These are phyloP conservation scores for Tricholoma hemisulphureum DNA, from an alignment of 768 basidiomycete genomes.

Conservation along the genomic window DNA sequence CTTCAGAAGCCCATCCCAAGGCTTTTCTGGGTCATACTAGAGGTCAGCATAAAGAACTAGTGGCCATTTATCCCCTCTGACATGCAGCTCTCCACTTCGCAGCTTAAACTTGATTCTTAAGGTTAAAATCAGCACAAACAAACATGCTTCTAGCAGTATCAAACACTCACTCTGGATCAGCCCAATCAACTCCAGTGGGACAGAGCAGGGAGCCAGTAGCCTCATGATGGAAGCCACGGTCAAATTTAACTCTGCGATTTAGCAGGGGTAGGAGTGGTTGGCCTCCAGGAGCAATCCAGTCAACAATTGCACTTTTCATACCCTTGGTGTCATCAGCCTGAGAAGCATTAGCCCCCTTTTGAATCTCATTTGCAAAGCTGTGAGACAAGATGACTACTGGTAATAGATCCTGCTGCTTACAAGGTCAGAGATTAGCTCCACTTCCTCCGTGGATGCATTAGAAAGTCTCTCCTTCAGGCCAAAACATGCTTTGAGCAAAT, in stretches of 20 bases:
- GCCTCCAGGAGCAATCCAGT: neutral
- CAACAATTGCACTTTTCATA: neutral
- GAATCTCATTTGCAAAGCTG: neutral
- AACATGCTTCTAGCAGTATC: neutral
- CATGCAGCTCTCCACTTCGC: slow-evolving; percentile 10
- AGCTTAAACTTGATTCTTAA: slow-evolving; percentile 9
- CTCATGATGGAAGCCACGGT: slow-evolving; percentile 6
- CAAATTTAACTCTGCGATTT: neutral
- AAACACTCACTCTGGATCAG: neutral
- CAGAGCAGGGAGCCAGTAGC: slow-evolving; percentile 1
- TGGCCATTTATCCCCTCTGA: slow-evolving; percentile 25
- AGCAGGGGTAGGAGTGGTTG: neutral
- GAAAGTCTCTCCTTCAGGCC: neutral
- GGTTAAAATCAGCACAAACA: neutral
- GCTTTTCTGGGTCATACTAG: slow-evolving; percentile 21
- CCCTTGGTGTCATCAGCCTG: slow-evolving; percentile 2
- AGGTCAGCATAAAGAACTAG: neutral
- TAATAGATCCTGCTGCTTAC: no score
- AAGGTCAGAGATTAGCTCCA: neutral
- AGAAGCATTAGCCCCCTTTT: neutral
- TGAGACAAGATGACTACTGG: neutral
- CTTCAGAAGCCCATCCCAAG: slow-evolving; percentile 25
- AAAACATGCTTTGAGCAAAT: neutral
- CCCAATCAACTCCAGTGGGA: neutral
- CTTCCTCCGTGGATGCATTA: neutral